These are phyloP conservation scores for Mycosphaerella sp. DNA, from an alignment of 2,329 filamentous ascomycete species.

Conservation along the genomic window DNA sequence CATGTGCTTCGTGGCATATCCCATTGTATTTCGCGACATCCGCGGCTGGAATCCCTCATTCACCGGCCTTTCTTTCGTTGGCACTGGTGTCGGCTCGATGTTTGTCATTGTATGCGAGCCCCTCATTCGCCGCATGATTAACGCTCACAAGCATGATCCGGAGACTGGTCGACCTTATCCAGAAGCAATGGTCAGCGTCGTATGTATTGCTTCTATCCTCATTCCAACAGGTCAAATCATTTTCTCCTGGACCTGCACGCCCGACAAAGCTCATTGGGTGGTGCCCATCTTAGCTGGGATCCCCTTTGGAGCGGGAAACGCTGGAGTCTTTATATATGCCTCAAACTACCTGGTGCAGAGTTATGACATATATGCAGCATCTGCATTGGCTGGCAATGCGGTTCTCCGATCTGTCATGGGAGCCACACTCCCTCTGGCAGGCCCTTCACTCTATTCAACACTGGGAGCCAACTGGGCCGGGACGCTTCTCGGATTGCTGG, in stretches of 20 bases:
- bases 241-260: constrained; percentile 84
- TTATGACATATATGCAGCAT: constrained; percentile 77
- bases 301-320: constrained; percentile 72
- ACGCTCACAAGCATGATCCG: constrained; percentile 67
- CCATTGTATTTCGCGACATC: constrained; percentile 68
- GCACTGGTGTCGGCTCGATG: constrained; percentile 56
- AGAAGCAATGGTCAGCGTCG: constrained; percentile 73
- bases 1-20: constrained; percentile 85
- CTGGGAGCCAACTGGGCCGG: constrained; percentile 74
- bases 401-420: constrained; percentile 67
- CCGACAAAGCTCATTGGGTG: constrained; percentile 71
- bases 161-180: constrained; percentile 66
- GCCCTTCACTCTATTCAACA: constrained; percentile 61
- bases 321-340: constrained; percentile 73
- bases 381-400: constrained; percentile 71
- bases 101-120: constrained; percentile 55
- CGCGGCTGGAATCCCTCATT: constrained; percentile 72
- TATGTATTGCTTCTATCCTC: constrained; percentile 69
- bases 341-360: constrained; percentile 72
- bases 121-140: constrained; percentile 69
- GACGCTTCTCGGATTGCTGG: constrained; percentile 66
- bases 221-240: constrained; percentile 74
- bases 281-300: constrained; percentile 68
- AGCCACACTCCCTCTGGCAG: constrained; percentile 71
- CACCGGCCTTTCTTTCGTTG: constrained; percentile 71